Base-by-base conservation (phyloP, 73 alveolate species). In the Symbiodinium pilosum region DNA sequence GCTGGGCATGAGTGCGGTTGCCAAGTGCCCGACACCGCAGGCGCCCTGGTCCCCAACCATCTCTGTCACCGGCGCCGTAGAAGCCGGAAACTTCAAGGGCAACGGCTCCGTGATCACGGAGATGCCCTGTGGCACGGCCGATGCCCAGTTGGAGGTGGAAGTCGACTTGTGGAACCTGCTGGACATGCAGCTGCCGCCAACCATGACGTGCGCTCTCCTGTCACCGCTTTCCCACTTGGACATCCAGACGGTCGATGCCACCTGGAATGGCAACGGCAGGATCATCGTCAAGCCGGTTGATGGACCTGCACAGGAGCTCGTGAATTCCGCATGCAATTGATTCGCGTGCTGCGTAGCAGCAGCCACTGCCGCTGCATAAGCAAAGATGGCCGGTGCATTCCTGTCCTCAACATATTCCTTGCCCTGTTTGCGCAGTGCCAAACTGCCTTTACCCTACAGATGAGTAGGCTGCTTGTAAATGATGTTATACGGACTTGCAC, bases 51-150 rank as follows among this genome's bases (percentile, higher is more conserved):
- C 56, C 18, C 97, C 97, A 39, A 69, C 97, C 89, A 69, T 91
- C 18, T 54, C 77, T 11, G 97, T 91, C 83, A 91, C 47, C 81
- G 88, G 97, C 88, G 34, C 89, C 42, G 39, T 91, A 34, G 26
- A 8, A 12, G 97, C 97, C 56, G 97, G 97, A 9, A 32, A 69
- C 88, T 91, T 91, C 81, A 86, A 36, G 20, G 97, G 97, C 16
- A 86, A 91, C 77, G 97, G 97, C 87, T 64, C 51, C 9, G 81
- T 91, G 36, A 71, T 43, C 28, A 11, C 47, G 39, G 97, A 68
- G 89, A 91, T 71, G 97, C 97, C 97, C 47, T 91, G 97, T 24
- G 97, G 97, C 89, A 69, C 97, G n/a, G 24, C 47, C 89, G 97
- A 91, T 43, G 97, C 97, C 20, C 89, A 91, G 88, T 28, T 91